Conservation (phyloP, 768 basidiomycete species). For the Suillus fuscotomentosus region DNA sequence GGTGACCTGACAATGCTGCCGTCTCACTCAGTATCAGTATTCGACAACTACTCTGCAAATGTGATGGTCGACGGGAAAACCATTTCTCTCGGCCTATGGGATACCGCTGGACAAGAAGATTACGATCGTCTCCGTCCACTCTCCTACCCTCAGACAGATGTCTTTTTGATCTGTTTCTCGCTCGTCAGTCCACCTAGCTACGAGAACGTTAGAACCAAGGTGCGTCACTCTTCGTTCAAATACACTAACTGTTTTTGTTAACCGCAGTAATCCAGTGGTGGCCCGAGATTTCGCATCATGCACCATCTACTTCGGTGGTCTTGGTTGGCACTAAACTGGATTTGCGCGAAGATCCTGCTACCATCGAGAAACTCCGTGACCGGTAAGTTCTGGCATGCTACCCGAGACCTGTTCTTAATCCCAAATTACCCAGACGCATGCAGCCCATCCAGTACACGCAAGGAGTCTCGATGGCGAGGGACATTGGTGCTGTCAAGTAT, state of each 20-base stretch:
- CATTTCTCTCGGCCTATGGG: conserved; percentile 97
- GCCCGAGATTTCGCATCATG: conserved; percentile 97
- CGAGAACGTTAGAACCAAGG: conserved; percentile 98
- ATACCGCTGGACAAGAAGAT: conserved; percentile 99
- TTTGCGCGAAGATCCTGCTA: conserved; percentile 90
- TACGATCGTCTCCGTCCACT: conserved; percentile 97
- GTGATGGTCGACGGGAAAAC: conserved; percentile 99
- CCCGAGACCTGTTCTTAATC: conserved; percentile 3
- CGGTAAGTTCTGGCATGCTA: conserved; percentile 48
- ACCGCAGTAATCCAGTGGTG: conserved; percentile 62
- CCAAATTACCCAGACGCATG: conserved; percentile 66
- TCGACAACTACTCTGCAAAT: conserved; percentile 98
- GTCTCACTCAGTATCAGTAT: conserved; percentile 52
- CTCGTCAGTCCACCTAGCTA: conserved; percentile 97
- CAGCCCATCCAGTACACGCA: conserved; percentile 90
- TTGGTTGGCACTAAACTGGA: conserved; percentile 97
- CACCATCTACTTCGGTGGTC: conserved; percentile 89
- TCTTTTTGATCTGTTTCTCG: conserved; percentile 99
- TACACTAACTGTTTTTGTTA: conserved; percentile 9
- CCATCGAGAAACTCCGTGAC: conserved; percentile 90
- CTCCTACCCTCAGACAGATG: conserved; percentile 98
- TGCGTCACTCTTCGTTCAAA: conserved; percentile 32
- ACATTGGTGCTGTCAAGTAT: conserved; percentile 95
- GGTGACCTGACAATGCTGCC: conserved; percentile 9
- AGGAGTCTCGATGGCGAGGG: conserved; percentile 87